Evolutionary conservation across 768 basidiomycete species (phyloP).

Genomic region (Fomitopsis serialis): DNA sequence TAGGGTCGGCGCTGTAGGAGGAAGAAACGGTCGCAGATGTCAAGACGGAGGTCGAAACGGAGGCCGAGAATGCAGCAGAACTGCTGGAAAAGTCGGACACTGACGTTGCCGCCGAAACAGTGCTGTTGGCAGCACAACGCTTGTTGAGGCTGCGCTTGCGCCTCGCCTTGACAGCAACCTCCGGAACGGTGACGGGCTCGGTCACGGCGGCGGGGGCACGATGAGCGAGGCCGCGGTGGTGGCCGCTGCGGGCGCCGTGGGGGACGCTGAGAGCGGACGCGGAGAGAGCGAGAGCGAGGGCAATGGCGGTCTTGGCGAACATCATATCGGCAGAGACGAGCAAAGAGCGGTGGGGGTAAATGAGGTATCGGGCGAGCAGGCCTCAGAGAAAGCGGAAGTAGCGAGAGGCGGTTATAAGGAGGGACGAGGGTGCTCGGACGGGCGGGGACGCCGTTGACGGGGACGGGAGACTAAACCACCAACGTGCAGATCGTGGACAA

Average conservation of each 20-base stretch:
- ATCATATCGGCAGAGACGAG: slow-evolving; percentile 29
- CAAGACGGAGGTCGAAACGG: not conserved
- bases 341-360: slow-evolving; percentile 8
- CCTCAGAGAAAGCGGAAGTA: slow-evolving; percentile 2
- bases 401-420: slow-evolving; percentile 8
- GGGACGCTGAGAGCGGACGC: slow-evolving; percentile 1
- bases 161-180: not conserved
- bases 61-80: not conserved
- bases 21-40: not conserved
- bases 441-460: slow-evolving; percentile 3
- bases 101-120: slow-evolving; percentile 25
- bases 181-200: not conserved
- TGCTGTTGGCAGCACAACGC: slow-evolving; percentile 5
- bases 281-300: slow-evolving; percentile 6
- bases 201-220: not conserved
- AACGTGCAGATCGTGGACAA: slow-evolving; percentile 1
- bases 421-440: slow-evolving; percentile 1
- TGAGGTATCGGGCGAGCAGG: slow-evolving; percentile 4
- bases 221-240: slow-evolving; percentile 4
- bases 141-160: slow-evolving; percentile 6
- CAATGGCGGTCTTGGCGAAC: slow-evolving; percentile 30
- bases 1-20: not conserved
- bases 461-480: not conserved
- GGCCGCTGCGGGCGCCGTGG: slow-evolving; percentile 1
- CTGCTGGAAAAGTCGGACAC: not conserved